These are phyloP conservation scores for Fusarium verrucosum DNA, from an alignment of 2,329 filamentous ascomycete genomes.

Conservation along the genomic window DNA sequence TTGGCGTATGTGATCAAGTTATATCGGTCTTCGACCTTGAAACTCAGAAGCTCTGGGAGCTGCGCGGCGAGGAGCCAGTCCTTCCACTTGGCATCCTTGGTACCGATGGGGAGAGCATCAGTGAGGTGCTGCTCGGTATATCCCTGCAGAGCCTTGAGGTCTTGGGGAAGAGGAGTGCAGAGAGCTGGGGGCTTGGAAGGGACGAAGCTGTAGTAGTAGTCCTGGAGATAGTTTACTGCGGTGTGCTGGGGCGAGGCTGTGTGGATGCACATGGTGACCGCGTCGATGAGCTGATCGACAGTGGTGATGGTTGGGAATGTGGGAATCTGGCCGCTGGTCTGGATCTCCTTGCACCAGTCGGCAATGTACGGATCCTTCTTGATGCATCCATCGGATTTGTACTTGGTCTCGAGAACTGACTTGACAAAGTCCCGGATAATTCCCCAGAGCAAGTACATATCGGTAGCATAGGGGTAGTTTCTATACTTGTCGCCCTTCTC, in stretches of 20 bases:
- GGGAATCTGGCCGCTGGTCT: conserved; percentile 9
- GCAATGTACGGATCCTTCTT: neutral
- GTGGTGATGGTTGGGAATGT: conserved; percentile 28
- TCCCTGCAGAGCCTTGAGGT: neutral
- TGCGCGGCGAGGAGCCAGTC: conserved; percentile 27
- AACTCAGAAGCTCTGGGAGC: conserved; percentile 22
- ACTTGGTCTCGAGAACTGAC: conserved; percentile 19
- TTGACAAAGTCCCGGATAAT: conserved; percentile 22
- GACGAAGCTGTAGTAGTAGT: conserved; percentile 36
- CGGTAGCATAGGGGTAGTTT: conserved; percentile 28
- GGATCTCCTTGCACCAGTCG: conserved; percentile 24
- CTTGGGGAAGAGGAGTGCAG: conserved; percentile 7
- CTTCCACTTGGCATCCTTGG: conserved; percentile 24
- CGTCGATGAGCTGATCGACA: conserved; percentile 25
- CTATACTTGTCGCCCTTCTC: conserved; percentile 23
- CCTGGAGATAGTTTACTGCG: conserved; percentile 30
- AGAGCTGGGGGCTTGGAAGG: conserved; percentile 27
- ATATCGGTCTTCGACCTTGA: conserved; percentile 24
- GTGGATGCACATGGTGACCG: conserved; percentile 34
- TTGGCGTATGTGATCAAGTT: conserved; percentile 30
- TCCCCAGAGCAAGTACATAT: conserved; percentile 13
- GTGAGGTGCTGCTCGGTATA: conserved; percentile 28
- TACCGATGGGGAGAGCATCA: conserved; percentile 22
- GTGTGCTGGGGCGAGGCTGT: conserved; percentile 29
- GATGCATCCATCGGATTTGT: neutral